phyloP scores from a whole-genome alignment of 2,329 filamentous ascomycete species.

The Arthrobotrys iridis region DNA sequence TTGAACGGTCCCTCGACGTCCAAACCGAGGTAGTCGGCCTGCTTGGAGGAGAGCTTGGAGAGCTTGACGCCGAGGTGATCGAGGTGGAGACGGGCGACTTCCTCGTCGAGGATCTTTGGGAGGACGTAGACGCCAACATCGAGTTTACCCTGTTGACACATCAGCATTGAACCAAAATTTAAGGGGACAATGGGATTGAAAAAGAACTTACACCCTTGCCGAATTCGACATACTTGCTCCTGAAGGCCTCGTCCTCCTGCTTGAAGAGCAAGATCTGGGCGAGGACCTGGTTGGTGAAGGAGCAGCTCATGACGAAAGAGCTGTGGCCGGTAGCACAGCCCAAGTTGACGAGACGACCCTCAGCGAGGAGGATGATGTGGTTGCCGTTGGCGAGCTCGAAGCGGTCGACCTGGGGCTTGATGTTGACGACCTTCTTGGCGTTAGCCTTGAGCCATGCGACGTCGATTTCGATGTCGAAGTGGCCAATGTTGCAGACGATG shows the following conservation, averaged over 20 bases:
- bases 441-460: conserved; percentile 92
- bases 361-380: conserved; percentile 97
- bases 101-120: conserved; percentile 98
- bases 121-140: conserved; percentile 92
- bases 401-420: conserved; percentile 99
- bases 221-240: conserved; percentile 95
- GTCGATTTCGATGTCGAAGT: conserved; percentile 99
- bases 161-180: not conserved
- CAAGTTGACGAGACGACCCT: conserved; percentile 98
- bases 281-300: conserved; percentile 99
- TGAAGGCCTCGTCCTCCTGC: conserved; percentile 84
- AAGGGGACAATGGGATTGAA: not conserved
- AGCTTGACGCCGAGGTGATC: conserved; percentile 88
- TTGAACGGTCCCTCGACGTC: conserved; percentile 91
- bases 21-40: conserved; percentile 95
- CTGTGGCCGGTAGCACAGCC: conserved; percentile 99
- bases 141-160: conserved; percentile 73
- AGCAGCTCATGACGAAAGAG: conserved; percentile 99
- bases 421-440: conserved; percentile 90
- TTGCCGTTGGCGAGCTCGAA: conserved; percentile 92
- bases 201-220: conserved; percentile 70
- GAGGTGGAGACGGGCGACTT: conserved; percentile 94
- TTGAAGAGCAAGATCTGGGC: conserved; percentile 99
- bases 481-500: conserved; percentile 99
- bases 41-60: conserved; percentile 81